A percentile compares a stretch with the other conserved stretches of the same genome.
phyloP scores from a whole-genome alignment of 83 land plant species.

The Picea mariana region DNA sequence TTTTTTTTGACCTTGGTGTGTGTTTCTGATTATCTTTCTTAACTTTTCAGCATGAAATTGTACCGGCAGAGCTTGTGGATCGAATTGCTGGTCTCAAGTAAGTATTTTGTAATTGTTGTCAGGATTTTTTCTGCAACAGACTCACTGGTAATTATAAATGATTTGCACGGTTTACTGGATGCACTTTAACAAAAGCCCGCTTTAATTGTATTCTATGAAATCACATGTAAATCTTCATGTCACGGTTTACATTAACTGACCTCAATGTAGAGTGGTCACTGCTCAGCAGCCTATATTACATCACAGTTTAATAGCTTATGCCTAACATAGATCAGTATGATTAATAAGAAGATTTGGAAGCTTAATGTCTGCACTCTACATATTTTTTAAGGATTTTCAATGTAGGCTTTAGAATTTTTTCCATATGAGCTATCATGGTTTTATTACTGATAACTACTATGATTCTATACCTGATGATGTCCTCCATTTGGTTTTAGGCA shows the following conservation, averaged over 20 bases:
- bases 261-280: neutral
- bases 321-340: too few species aligned
- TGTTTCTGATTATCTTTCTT: neutral
- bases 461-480: constrained; percentile 6
- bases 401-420: neutral
- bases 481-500: constrained; percentile 44
- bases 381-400: neutral
- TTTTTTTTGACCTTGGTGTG: too few species aligned
- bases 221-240: neutral
- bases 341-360: neutral
- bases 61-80: constrained; percentile 87
- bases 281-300: neutral
- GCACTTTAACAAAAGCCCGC: neutral
- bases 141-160: neutral
- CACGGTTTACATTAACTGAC: neutral
- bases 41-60: constrained; percentile 87
- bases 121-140: neutral
- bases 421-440: constrained; percentile 3
- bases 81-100: constrained; percentile 97
- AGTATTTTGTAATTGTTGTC: neutral
- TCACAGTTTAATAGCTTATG: neutral
- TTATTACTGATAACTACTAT: neutral
- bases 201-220: neutral
- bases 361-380: neutral
- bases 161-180: neutral